A percentile compares a stretch with the other conserved stretches of the same genome.
Conservation (phyloP, 2,329 filamentous ascomycete genomes). For the Fusarium succisae region DNA sequence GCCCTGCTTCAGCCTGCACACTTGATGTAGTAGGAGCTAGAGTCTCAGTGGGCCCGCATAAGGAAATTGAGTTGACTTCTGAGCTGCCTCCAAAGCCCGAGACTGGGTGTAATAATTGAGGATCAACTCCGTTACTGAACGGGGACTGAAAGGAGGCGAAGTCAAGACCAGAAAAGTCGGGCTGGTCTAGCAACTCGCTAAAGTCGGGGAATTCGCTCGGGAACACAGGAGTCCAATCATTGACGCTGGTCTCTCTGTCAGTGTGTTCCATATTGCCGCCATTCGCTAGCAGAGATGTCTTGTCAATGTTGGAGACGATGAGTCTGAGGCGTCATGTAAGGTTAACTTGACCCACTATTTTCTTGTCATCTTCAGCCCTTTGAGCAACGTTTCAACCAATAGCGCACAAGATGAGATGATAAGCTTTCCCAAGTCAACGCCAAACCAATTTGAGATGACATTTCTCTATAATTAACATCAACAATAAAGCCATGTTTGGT, state of each 20-base stretch:
- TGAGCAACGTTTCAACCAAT: background rate
- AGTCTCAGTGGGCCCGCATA: rapidly evolving
- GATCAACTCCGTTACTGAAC: background rate
- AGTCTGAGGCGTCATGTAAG: background rate
- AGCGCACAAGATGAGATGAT: rapidly evolving
- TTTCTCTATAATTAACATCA: background rate
- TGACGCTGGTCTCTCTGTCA: rapidly evolving
- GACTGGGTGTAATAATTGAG: background rate
- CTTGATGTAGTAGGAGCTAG: too few relatives aligned
- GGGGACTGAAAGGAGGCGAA: background rate
- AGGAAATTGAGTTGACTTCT: rapidly evolving
- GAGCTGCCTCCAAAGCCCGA: background rate
- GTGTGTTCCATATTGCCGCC: background rate
- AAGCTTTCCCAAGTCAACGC: rapidly evolving
- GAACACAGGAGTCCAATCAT: rapidly evolving
- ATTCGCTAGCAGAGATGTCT: background rate
- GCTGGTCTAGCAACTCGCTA: background rate
- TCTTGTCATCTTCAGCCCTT: conserved; percentile 22
- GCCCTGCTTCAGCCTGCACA: background rate
- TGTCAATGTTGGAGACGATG: background rate
- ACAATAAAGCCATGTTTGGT: too few relatives aligned
- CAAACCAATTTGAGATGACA: rapidly evolving
- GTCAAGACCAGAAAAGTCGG: background rate
- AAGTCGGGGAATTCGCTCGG: background rate
- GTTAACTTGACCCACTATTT: conserved; percentile 3